Evolutionary conservation across 176 grass and related monocot species (phyloP), one percentile per base, ranked within the genome.

Genomic region (Avena eriantha): DNA sequence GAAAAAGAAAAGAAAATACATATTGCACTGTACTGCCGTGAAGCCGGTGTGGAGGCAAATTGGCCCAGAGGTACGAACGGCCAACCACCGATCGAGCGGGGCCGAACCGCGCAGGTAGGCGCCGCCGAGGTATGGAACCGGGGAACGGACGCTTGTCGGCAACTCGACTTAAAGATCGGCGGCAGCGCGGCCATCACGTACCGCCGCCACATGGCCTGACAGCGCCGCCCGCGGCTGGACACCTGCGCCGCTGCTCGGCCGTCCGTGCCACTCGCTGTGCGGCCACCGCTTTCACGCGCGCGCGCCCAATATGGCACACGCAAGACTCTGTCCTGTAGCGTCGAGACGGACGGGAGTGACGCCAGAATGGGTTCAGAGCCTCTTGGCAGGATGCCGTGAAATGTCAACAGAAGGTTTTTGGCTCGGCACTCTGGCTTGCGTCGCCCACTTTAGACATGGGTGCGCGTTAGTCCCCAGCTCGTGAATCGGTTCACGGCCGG

Each of bases 221-320:
- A 3, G 58, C 22, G 73, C 81, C 81, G 81, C 82, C 87, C 21
- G 45, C 54, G 9, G 81, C 33, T 0, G 16, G 81, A 47, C 87
- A 89, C 76, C 82, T 89, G 54, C 22, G 59, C 56, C 24, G 68
- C 57, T 2, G 12, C 59, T 8, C 77, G 6, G 66, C 83, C 88
- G 88, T 81, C 77, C 69, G 59, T 76, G 1, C 29, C 29, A 29
- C 29, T 73, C 0, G 22, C 67, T 48, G 53, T 22, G 1, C 19
- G 41, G 0, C 7, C 60, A 29, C 60, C 43, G 43, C 80, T 54
- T 11, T 4, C 64, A 34, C 79, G 17, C 14, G 19, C 29, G 29
- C 29, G 29, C 29, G 29, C 2, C 2, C 5, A 0, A 14, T 51
- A 46, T 24, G 46, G 0, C 49, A 0, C 73, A 3, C 49, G 4